Evolutionary conservation across 2,329 filamentous ascomycete genomes (phyloP).

Genomic region (Emmonsiellopsis sp.): DNA sequence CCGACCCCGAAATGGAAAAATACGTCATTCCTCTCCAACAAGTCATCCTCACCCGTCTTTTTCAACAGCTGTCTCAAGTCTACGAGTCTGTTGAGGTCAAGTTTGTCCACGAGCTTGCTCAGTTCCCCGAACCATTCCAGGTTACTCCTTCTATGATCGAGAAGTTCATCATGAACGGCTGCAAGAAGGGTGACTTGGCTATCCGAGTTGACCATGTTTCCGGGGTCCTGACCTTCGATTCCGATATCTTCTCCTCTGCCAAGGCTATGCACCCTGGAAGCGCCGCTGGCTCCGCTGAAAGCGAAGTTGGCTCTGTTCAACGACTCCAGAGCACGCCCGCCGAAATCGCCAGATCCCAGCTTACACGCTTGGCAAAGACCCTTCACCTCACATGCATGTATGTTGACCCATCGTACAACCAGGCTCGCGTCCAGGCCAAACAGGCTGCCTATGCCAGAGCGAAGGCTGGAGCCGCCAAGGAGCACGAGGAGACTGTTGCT

Average conservation of each 20-base stretch:
- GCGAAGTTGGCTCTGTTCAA: conserved; percentile 75
- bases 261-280: conserved; percentile 85
- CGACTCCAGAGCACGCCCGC: conserved; percentile 94
- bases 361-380: conserved; percentile 81
- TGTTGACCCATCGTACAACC: conserved; percentile 81
- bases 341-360: conserved; percentile 91
- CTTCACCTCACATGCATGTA: conserved; percentile 93
- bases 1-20: conserved; percentile 91
- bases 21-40: conserved; percentile 94
- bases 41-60: conserved; percentile 93
- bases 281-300: conserved; percentile 76
- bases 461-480: conserved; percentile 79
- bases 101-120: conserved; percentile 86
- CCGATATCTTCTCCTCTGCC: conserved; percentile 93
- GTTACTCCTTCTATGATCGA: conserved; percentile 85
- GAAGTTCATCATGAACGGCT: conserved; percentile 99
- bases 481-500: conserved; percentile 74
- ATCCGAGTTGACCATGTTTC: conserved; percentile 95
- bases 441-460: conserved; percentile 72
- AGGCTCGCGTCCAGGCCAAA: conserved; percentile 68
- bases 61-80: conserved; percentile 97
- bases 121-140: conserved; percentile 95
- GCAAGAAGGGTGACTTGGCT: conserved; percentile 97
- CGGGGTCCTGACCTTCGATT: conserved; percentile 92
- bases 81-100: conserved; percentile 94